Conservation (phyloP, 1,284 basidiomycete species). For the Grifola frondosa region DNA sequence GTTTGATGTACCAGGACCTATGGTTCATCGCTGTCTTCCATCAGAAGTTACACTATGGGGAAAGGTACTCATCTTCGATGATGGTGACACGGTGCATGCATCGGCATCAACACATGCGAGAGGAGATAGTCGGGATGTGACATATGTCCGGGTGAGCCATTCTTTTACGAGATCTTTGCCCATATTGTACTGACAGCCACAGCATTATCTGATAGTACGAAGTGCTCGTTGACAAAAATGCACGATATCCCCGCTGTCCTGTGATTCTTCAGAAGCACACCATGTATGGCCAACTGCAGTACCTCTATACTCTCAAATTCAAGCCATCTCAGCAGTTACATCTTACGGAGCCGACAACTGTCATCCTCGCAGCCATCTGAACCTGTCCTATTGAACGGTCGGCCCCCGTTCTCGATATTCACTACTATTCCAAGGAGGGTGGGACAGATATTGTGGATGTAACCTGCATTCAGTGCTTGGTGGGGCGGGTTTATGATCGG, state of each 20-base stretch:
- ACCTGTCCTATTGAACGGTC: background rate
- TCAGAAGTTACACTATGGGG: background rate
- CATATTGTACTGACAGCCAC: background rate
- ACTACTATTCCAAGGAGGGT: conserved; percentile 8
- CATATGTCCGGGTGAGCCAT: background rate
- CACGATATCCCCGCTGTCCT: background rate
- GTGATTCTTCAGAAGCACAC: conserved; percentile 1
- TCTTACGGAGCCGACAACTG: background rate
- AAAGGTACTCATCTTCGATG: conserved; percentile 2
- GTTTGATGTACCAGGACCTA: background rate
- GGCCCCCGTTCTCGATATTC: conserved; percentile 10
- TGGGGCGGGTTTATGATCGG: conserved; percentile 6
- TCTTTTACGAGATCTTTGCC: background rate
- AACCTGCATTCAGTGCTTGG: conserved; percentile 12
- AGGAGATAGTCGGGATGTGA: background rate
- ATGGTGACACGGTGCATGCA: conserved; percentile 4
- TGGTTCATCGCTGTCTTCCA: background rate
- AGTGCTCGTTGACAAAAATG: conserved; percentile 1
- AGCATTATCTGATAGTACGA: background rate
- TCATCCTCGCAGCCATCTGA: conserved; percentile 6
- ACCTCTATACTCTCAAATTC: background rate
- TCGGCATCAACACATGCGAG: background rate
- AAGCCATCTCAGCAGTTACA: background rate
- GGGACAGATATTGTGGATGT: conserved; percentile 7
- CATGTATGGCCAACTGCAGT: conserved; percentile 2